Base-by-base conservation (phyloP, 441 rosid species). In the Aquilaria agallochum region DNA sequence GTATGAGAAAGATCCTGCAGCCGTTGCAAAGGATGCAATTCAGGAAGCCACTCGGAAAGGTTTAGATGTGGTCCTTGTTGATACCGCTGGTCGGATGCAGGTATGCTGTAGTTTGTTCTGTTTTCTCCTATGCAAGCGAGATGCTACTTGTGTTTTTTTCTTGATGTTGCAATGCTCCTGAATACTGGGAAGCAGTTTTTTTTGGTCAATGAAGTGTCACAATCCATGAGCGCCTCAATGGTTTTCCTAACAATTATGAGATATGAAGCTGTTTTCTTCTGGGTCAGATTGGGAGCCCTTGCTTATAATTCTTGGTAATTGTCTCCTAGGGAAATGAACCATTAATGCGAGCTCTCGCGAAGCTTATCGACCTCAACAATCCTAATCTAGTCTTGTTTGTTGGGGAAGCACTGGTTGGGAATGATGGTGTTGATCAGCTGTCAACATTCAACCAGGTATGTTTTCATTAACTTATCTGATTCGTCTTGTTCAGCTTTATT, bases 81-180 rank as follows among this genome's bases (percentile, higher is more conserved):
- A 94, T 76, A 94, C 99, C 12, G 99, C 99, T 65, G 99, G 99
- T 66, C 80, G 99, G 64, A 95, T 91, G 96, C 99, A 95, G 92
- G 96, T 89, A 71, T 36, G 36, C 50, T 59, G 13, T 11, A 57
- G 59, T 51, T 30, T 30, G 50, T 27, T 44, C 5, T 42, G 31
- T 31, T 31, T 30, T 40, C n/a, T 57, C 14, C 51, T 48, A 15
- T 10, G 5, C 5, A 14, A 15, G 34, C 32, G 9, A 44, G n/a
- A 31, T 54, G 31, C 52, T 47, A 7, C 13, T 30, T 40, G 11
- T 34, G 11, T 27, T 33, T 47, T 30, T 30, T 62, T 49, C 31
- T 53, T 30, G 30, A 40, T 68, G 62, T 11, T 50, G 52, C 14
- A 3, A 15, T 44, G 10, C 11, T 36, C n/a, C n/a, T 44, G 32